Evolutionary conservation across 2,329 filamentous ascomycete species (phyloP).

Genomic region (Penicillium sp.): DNA sequence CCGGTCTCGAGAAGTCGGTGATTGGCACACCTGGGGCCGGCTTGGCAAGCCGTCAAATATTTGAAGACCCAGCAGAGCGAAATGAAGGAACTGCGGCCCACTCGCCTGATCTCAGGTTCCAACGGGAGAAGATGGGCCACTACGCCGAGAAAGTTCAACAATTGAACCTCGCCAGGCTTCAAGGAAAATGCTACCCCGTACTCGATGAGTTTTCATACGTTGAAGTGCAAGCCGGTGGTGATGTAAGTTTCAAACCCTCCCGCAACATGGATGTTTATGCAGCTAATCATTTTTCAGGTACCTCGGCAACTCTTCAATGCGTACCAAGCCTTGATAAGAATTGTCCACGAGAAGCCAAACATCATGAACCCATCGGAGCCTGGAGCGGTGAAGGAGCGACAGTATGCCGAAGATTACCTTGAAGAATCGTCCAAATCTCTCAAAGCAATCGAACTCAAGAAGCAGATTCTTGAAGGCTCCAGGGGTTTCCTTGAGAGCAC

Average conservation of each 20-base stretch:
- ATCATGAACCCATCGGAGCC: conserved; percentile 60
- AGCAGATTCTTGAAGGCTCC: conserved; percentile 76
- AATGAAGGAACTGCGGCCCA: conserved; percentile 52
- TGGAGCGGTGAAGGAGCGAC: conserved; percentile 70
- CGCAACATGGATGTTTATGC: conserved; percentile 1
- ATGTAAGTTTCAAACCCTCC: conserved; percentile 43
- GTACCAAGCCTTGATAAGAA: conserved; percentile 76
- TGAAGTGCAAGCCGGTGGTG: conserved; percentile 68
- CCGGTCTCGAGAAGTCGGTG: conserved; percentile 76
- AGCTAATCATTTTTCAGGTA: conserved; percentile 50
- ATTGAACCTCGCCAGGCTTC: conserved; percentile 71
- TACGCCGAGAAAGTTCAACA: conserved; percentile 76
- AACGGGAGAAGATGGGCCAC: conserved; percentile 79
- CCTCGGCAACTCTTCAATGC: conserved; percentile 75
- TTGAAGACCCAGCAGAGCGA: conserved; percentile 65
- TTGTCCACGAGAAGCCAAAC: conserved; percentile 70
- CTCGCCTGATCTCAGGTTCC: conserved; percentile 69
- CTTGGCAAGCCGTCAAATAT: conserved; percentile 63
- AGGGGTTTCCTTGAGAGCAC: conserved; percentile 76
- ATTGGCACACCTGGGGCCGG: conserved; percentile 73
- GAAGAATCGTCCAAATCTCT: conserved; percentile 68
- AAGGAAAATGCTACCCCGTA: conserved; percentile 68
- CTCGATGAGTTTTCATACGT: conserved; percentile 73
- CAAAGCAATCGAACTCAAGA: conserved; percentile 67
- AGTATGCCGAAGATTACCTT: conserved; percentile 74